Evolutionary conservation across 306 rosid genomes (phyloP).

Genomic region (Cucurbita argyrosperma): DNA sequence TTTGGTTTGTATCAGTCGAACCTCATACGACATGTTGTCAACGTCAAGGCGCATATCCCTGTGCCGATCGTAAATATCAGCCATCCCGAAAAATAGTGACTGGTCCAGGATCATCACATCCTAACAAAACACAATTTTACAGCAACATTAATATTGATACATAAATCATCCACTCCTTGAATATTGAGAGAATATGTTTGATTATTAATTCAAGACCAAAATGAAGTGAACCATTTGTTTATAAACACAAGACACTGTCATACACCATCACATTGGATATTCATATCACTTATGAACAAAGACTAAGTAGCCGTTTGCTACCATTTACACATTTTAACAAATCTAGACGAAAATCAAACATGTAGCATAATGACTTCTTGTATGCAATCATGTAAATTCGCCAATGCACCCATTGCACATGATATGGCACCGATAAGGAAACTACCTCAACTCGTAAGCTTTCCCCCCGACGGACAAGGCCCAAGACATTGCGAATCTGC

Average conservation of each 20-base stretch:
- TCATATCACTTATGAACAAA: neutral
- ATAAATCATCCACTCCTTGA: neutral
- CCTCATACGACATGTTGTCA: slow-evolving; percentile 97
- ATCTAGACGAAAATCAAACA: neutral
- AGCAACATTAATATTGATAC: neutral
- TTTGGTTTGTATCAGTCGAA: slow-evolving; percentile 6
- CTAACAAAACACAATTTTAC: slow-evolving; percentile 21
- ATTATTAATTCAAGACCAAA: neutral
- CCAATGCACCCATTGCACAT: slow-evolving; percentile 6
- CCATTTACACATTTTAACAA: neutral
- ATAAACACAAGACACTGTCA: neutral
- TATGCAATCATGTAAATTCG: neutral
- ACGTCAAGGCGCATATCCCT: slow-evolving; percentile 98
- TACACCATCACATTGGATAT: neutral
- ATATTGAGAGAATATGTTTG: neutral
- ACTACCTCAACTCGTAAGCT: slow-evolving; percentile 80
- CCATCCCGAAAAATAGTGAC: slow-evolving; percentile 67
- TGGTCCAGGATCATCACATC: slow-evolving; percentile 93
- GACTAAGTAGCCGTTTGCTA: neutral
- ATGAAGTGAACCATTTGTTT: too few relatives aligned
- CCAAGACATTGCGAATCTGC: slow-evolving; percentile 89
- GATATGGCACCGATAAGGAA: slow-evolving; percentile 5
- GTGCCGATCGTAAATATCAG: slow-evolving; percentile 79
- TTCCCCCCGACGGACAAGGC: slow-evolving; percentile 84
- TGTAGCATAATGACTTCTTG: neutral